These are phyloP conservation scores for Boletus tomentosulus DNA, from an alignment of 768 basidiomycete species.

Conservation along the genomic window DNA sequence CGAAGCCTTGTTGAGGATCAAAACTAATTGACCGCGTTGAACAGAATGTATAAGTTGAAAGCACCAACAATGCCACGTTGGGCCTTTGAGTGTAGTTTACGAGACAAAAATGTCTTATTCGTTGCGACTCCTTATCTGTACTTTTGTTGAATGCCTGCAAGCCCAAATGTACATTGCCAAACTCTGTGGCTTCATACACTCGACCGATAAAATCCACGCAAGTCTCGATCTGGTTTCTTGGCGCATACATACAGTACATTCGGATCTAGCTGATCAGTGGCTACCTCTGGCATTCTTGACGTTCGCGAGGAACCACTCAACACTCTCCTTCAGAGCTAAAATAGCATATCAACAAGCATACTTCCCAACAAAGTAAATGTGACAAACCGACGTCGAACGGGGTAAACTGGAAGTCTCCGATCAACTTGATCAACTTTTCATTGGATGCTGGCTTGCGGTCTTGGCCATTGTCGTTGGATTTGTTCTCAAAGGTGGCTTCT, in stretches of 20 bases:
- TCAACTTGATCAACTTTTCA: slow-evolving; percentile 71
- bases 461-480: slow-evolving; percentile 75
- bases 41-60: slow-evolving; percentile 2
- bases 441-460: slow-evolving; percentile 97
- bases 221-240: neutral
- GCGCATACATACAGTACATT: slow-evolving; percentile 3
- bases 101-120: neutral
- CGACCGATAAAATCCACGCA: neutral
- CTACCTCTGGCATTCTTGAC: slow-evolving; percentile 58
- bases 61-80: neutral
- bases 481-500: slow-evolving; percentile 71
- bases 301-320: slow-evolving; percentile 86
- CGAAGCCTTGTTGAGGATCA: slow-evolving; percentile 78
- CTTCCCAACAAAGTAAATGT: neutral
- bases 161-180: too few species aligned
- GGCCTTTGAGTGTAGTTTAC: neutral
- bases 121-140: neutral
- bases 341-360: neutral
- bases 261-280: slow-evolving; percentile 5
- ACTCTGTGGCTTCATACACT: too few species aligned
- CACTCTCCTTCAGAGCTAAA: slow-evolving; percentile 69
- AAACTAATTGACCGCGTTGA: slow-evolving; percentile 42
- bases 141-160: too few species aligned
- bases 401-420: slow-evolving; percentile 85
- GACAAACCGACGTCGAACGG: slow-evolving; percentile 77